Base-by-base conservation (phyloP, 306 rosid species). In the Arachis stenosperma region DNA sequence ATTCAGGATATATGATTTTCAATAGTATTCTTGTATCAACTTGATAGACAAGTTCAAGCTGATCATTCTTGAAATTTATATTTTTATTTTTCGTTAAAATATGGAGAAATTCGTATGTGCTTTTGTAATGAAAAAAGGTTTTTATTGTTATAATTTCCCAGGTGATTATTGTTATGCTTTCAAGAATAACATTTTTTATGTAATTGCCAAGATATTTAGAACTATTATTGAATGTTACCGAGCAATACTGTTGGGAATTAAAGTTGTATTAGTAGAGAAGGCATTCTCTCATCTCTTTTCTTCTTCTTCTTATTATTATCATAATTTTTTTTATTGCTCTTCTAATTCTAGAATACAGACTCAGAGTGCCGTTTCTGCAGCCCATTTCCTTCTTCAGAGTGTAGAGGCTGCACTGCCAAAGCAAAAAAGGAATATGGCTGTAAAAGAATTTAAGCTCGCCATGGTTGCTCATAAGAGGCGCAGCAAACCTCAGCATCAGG, bases 401-500 rank as follows among this genome's bases (percentile, higher is more conserved):
- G 96, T 79, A 27, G 91, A 91, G 76, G 91, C 84, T 71, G 65
- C 82, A 3, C 73, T 90, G 56, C 98, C 97, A 5, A 90, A 88
- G 79, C 96, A 89, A 69, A 93, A 91, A 83, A 89, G 71, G 83
- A 88, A 82, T 76, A 67, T 81, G 67, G 96, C 90, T 47, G 71
- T 84, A 27, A 79, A 79, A 33, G 97, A 90, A 81, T 93, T 81
- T 76, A 93, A 88, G 83, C 88, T 83, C 11, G 90, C 97, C 29
- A 93, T 91, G 82, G 84, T 93, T 67, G 84, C 88, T 84, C 88
- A 86, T 52, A 93, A 86, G 83, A 88, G 97, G 71, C 85, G 88
- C 46, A 11, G 51, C 76, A 91, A 89, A 82, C 73, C 84, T 43
- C 84, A 56, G 62, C 84, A 56, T 62, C 92, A 71, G 57, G 82